Evolutionary conservation across 2,329 filamentous ascomycete genomes (phyloP).

Genomic region (Metarhizium brunneum): DNA sequence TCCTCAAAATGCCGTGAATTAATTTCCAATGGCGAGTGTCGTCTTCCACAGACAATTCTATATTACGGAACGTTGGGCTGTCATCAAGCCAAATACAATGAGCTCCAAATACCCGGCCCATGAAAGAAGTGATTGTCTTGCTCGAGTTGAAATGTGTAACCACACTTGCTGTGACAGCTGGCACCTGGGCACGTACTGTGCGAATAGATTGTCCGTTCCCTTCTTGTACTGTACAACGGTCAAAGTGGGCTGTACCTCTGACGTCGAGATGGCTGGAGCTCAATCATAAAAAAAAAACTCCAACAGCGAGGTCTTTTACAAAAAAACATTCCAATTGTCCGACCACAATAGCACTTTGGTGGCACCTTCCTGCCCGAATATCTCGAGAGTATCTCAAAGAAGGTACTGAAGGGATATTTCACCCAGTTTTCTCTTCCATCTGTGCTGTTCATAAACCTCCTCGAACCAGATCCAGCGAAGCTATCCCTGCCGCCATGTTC

Average conservation of each 20-base stretch:
- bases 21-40: background rate
- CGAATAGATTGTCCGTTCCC: too few relatives aligned
- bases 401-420: background rate
- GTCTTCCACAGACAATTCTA: background rate
- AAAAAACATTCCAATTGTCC: too few relatives aligned
- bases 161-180: too few relatives aligned
- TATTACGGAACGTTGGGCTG: background rate
- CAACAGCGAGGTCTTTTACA: too few relatives aligned
- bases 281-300: too few relatives aligned
- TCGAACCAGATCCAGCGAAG: background rate
- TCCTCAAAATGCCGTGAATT: background rate
- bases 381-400: background rate
- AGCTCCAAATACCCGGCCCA: background rate
- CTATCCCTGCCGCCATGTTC: conserved; percentile 49
- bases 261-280: too few relatives aligned
- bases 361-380: background rate
- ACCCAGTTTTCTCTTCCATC: background rate
- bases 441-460: background rate
- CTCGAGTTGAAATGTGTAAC: background rate
- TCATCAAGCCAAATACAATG: background rate
- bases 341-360: too few relatives aligned
- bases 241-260: too few relatives aligned
- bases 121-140: background rate
- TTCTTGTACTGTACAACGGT: too few relatives aligned
- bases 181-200: too few relatives aligned